Evolutionary conservation across 1,284 basidiomycete genomes (phyloP), one percentile per base, ranked within the genome.

Genomic region (Irpex sp.): DNA sequence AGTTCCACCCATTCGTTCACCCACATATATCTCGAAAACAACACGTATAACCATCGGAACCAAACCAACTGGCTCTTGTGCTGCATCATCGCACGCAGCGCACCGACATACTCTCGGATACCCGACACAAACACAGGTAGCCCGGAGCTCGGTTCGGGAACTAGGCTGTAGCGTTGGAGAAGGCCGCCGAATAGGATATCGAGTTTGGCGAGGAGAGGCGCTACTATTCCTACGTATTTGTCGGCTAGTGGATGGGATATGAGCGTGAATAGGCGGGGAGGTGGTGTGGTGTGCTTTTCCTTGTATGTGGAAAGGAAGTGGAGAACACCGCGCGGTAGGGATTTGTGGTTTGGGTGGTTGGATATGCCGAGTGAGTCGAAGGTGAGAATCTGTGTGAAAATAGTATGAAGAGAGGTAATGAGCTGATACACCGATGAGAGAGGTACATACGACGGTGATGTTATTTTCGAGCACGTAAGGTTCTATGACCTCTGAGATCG

Each of bases 11-110:
- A 89, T 67, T 93, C 87, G 67, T 96, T 96, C 55, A 93, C 86
- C 94, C 94, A 97, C 90, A 97, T 91, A 72, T 97, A 95, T 65
- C 91, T 82, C 37, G 93, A 96, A 70, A 91, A 91, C n/a, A 76
- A 67, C 38, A 97, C 81, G 71, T 96, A 95, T 58, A 96, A 77
- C 84, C 88, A 93, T 57, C 96, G 84, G 78, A 96, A 97, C 96
- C 96, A 97, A 21, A 89, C 85, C 66, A 94, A 77, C 78, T 98
- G 96, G 62, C 85, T 87, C 62, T 76, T 65, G 72, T 98, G 96
- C 64, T 83, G 76, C 64, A 77, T 76, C 88, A 97, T 96, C 1
- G 94, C 94, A 13, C 74, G 70, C 13, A 92, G 72, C 1, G 89
- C 86, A 8, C 71, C 77, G 55, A 76, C 48, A 71, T 93, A 97